Conservation (phyloP, 1,284 basidiomycete species). For the Volvariella surrecta region DNA sequence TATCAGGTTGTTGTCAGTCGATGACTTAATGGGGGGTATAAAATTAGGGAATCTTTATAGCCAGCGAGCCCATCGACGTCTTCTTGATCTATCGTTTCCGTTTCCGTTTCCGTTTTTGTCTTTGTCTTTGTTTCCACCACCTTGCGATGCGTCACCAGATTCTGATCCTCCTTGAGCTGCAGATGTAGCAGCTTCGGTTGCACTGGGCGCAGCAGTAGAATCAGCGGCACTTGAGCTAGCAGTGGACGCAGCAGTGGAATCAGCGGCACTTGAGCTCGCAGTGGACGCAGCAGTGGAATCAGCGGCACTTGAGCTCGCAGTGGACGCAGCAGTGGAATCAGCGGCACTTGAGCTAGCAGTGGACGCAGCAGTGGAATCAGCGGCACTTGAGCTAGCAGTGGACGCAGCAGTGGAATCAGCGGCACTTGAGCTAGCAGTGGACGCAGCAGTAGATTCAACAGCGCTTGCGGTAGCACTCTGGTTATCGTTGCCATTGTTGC, state of each 20-base stretch:
- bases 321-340: neutral
- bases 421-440: constrained; percentile 6
- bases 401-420: constrained; percentile 9
- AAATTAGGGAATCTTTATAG: too few species aligned
- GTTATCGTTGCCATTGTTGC: constrained; percentile 1
- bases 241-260: neutral
- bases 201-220: neutral
- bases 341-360: constrained; percentile 4
- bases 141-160: too few species aligned
- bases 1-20: too few species aligned
- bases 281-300: constrained; percentile 7
- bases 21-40: too few species aligned
- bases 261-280: neutral
- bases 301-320: too few species aligned
- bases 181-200: too few species aligned
- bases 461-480: constrained; percentile 6
- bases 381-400: constrained; percentile 9
- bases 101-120: too few species aligned
- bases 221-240: neutral
- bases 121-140: too few species aligned
- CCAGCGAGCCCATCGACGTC: too few species aligned
- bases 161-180: too few species aligned
- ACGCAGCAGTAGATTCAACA: constrained; percentile 7
- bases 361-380: constrained; percentile 4
- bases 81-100: too few species aligned